Evolutionary conservation across 345 rosid species (phyloP).

Genomic region (Brassica rapa): DNA sequence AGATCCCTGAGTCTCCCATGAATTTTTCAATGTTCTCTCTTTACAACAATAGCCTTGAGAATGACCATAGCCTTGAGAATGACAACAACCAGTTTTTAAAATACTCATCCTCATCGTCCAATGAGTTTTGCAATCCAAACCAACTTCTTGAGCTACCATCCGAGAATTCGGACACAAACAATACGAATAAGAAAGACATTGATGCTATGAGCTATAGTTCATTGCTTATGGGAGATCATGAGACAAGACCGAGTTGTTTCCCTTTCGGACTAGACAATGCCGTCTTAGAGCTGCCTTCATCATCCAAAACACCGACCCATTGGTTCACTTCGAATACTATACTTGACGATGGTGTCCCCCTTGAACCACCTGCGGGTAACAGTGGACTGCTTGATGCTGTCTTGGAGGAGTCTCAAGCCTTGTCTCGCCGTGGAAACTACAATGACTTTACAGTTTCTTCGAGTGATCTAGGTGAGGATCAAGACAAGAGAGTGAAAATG

Average conservation of each 20-base stretch:
- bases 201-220: slow-evolving; percentile 52
- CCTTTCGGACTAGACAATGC: slow-evolving; percentile 36
- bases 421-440: slow-evolving; percentile 39
- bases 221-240: slow-evolving; percentile 53
- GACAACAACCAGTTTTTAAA: slow-evolving; percentile 13
- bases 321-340: slow-evolving; percentile 27
- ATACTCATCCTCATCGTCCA: slow-evolving; percentile 37
- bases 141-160: slow-evolving; percentile 36
- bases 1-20: slow-evolving; percentile 21
- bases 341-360: slow-evolving; percentile 16
- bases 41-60: slow-evolving; percentile 31
- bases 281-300: slow-evolving; percentile 53
- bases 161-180: slow-evolving; percentile 29
- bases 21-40: slow-evolving; percentile 32
- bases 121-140: slow-evolving; percentile 27
- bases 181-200: slow-evolving; percentile 23
- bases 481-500: slow-evolving; percentile 17
- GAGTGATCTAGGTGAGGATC: slow-evolving; percentile 7
- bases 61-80: slow-evolving; percentile 23
- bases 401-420: slow-evolving; percentile 53
- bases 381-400: slow-evolving; percentile 64
- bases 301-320: slow-evolving; percentile 43
- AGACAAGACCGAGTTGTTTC: slow-evolving; percentile 12
- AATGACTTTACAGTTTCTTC: slow-evolving; percentile 19
- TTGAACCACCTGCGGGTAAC: slow-evolving; percentile 23